Evolutionary conservation across 225 moss, liverwort and hornwort genomes (phyloP).

Genomic region (Anthoceros angustus): DNA sequence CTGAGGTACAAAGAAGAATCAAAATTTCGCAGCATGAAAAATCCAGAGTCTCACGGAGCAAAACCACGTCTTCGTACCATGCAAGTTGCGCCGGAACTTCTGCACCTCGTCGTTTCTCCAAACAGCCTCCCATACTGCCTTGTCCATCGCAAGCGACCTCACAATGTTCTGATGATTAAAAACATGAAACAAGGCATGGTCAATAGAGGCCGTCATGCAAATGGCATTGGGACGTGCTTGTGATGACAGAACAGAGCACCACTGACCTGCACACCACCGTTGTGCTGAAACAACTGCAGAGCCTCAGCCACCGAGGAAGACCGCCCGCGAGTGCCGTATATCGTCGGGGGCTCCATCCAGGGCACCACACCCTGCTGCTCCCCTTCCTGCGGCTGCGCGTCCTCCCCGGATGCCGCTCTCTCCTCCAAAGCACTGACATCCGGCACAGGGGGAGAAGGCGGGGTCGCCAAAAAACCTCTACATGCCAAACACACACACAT

Average conservation of each 20-base stretch:
- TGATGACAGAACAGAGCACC: background rate
- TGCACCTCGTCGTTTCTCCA: conserved; percentile 76
- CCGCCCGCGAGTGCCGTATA: conserved; percentile 18
- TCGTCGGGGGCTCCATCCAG: conserved; percentile 67
- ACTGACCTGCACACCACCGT: conserved; percentile 68
- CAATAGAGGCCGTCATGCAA: background rate
- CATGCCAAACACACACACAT: no score
- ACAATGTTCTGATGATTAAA: conserved; percentile 52
- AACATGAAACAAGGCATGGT: background rate
- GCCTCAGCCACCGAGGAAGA: conserved; percentile 49
- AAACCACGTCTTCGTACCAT: background rate
- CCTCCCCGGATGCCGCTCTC: conserved; percentile 7
- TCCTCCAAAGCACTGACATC: background rate
- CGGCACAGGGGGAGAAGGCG: background rate
- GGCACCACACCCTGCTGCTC: conserved; percentile 25
- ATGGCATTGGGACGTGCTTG: background rate
- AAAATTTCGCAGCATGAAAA: background rate
- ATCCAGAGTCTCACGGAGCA: background rate
- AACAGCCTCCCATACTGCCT: conserved; percentile 83
- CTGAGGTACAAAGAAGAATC: conserved; percentile 11
- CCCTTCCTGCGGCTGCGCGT: conserved; percentile 22
- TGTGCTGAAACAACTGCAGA: conserved; percentile 76
- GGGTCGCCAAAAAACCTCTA: background rate
- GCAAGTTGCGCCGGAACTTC: conserved; percentile 51
- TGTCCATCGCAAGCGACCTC: conserved; percentile 67